Evolutionary conservation across 192 early-diverging fungal genomes (phyloP), one percentile per base, ranked within the genome.

Genomic region (Radiomyces spectabilis): DNA sequence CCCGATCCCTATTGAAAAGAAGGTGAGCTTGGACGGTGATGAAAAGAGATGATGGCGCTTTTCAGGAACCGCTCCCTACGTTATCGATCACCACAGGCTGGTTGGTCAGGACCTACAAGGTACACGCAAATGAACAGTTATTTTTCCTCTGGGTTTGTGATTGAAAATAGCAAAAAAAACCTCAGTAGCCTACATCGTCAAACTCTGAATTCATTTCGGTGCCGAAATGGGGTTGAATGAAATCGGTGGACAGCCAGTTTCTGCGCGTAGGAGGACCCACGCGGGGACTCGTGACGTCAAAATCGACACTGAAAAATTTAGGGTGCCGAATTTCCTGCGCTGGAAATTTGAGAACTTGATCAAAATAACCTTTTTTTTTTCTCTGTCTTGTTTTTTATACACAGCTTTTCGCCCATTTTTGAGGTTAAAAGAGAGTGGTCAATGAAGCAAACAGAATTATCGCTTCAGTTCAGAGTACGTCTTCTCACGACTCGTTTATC

Each of bases 81-180:
- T 97, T 97, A 78, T 99, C 96, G 69, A 99, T 95, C 45, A 99
- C 96, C 9, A 97, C 93, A 13, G 96, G 93, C 68, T 96, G 93
- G 75, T 99, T 99, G 21, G 92, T 95, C 55, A 97, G 66, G 15
- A 95, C 93, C 64, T 66, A 50, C 25, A 15, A 9, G 8, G 9
- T 22, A 44, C 5, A 44, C 8, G 24, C 12, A 27, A 48, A 48
- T 29, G 30, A 31, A 42, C 19, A 42, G 7, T 9, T 6, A 21
- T 42, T 42, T n/a, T n/a, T n/a, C n/a, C n/a, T n/a, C n/a, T n/a
- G n/a, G n/a, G n/a, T n/a, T n/a, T n/a, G n/a, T n/a, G n/a, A n/a
- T n/a, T n/a, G n/a, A n/a, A n/a, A n/a, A n/a, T n/a, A 42, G 46
- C 30, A 48, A 48, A 9, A 30, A 9, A 27, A 21, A 27, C 30